phyloP scores from a whole-genome alignment of 2,329 filamentous ascomycete genomes.

The Alternaria ventricosa region DNA sequence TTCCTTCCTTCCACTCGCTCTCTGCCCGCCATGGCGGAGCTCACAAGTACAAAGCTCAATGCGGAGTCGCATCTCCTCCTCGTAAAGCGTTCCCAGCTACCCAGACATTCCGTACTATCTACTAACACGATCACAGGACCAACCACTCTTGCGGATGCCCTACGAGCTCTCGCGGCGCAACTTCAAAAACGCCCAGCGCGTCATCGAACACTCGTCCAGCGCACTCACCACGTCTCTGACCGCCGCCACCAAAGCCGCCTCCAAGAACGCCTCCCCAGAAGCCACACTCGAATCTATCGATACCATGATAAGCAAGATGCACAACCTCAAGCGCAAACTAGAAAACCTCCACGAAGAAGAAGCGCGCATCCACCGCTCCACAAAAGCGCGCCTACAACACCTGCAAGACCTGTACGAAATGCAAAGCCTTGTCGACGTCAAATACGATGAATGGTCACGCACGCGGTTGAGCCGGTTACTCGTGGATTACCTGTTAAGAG shows the following conservation, averaged over 20 bases:
- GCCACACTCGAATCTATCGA: constrained; percentile 78
- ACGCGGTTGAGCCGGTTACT: constrained; percentile 81
- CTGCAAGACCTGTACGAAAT: constrained; percentile 82
- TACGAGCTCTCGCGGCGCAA: constrained; percentile 93
- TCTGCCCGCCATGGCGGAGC: constrained; percentile 51
- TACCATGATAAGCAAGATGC: constrained; percentile 82
- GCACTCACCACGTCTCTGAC: constrained; percentile 66
- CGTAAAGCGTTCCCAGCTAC: constrained; percentile 53
- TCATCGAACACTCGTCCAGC: constrained; percentile 74
- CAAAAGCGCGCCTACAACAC: constrained; percentile 78
- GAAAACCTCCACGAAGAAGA: constrained; percentile 80
- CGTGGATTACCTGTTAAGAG: constrained; percentile 89
- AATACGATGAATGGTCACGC: constrained; percentile 90
- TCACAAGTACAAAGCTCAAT: constrained; percentile 69
- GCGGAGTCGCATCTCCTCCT: constrained; percentile 78
- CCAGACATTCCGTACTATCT: constrained; percentile 56
- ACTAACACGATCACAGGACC: constrained; percentile 67
- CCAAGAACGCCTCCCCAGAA: constrained; percentile 50
- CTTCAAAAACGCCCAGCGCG: constrained; percentile 83
- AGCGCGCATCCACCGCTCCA: constrained; percentile 74
- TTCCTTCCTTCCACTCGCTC: neutral
- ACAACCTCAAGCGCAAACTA: constrained; percentile 87
- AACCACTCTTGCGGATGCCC: constrained; percentile 90
- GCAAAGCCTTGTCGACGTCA: constrained; percentile 83
- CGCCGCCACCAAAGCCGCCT: constrained; percentile 66